Evolutionary conservation across 257 asterid genomes (phyloP).

Genomic region (Jasminum sambac): DNA sequence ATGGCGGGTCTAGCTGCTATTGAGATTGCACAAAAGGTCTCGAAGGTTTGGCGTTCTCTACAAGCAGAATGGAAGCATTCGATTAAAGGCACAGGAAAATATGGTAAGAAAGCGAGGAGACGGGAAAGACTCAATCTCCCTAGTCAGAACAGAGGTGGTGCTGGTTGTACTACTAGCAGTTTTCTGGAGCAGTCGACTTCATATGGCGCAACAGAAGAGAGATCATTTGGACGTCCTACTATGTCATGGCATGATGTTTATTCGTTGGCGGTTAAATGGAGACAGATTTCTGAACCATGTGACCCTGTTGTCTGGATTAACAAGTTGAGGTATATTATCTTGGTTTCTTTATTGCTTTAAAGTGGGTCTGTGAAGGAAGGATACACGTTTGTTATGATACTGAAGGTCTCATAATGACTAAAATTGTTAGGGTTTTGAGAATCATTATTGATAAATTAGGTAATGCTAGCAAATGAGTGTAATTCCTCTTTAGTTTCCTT

Average conservation of each 20-base stretch:
- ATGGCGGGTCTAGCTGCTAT: conserved; percentile 99
- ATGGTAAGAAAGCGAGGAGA: conserved; percentile 73
- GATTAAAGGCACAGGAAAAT: conserved; percentile 64
- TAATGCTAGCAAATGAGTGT: not conserved
- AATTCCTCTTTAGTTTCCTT: not conserved
- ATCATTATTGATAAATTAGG: not conserved
- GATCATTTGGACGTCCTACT: conserved; percentile 63
- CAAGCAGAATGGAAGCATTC: conserved; percentile 84
- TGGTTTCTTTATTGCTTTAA: conserved; percentile 16
- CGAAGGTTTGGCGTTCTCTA: conserved; percentile 87
- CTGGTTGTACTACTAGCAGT: conserved; percentile 96
- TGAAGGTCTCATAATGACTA: conserved; percentile 5
- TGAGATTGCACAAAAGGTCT: conserved; percentile 94
- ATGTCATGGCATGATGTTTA: conserved; percentile 86
- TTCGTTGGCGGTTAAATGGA: conserved; percentile 91
- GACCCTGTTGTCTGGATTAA: conserved; percentile 96
- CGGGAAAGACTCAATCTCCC: conserved; percentile 60
- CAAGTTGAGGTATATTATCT: conserved; percentile 68
- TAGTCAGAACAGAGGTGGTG: conserved; percentile 97
- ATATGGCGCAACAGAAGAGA: conserved; percentile 56
- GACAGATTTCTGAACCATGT: conserved; percentile 98
- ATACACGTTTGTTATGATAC: conserved; percentile 9
- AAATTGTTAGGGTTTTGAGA: conserved; percentile 1
- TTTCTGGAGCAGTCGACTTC: conserved; percentile 57
- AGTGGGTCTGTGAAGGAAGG: conserved; percentile 14